Percentiles rank a stretch among this genome's conserved stretches.
phyloP scores from a whole-genome alignment of 495 filamentous ascomycete genomes.

The Aspergillus haitiensis region DNA sequence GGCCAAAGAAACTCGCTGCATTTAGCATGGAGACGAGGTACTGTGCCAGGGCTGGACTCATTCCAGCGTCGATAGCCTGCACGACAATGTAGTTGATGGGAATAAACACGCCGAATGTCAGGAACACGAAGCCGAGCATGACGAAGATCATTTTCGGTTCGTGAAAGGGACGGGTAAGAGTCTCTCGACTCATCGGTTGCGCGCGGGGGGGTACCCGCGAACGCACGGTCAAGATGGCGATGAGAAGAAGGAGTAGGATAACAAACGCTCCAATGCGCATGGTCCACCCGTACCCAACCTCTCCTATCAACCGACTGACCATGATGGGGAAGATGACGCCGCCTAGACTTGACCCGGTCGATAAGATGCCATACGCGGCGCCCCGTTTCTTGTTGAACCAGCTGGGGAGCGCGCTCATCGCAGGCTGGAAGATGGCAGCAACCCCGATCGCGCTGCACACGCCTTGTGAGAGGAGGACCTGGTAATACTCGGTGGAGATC shows the following conservation, averaged over 20 bases:
- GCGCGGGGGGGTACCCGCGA: constrained; percentile 24
- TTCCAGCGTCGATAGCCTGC: constrained; percentile 23
- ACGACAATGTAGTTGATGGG: constrained; percentile 33
- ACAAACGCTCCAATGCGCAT: constrained; percentile 43
- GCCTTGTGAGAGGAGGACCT: constrained; percentile 45
- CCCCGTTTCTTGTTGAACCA: constrained; percentile 55
- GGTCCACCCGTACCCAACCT: constrained; percentile 43
- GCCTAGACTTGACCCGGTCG: constrained; percentile 53
- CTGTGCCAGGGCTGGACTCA: constrained; percentile 24
- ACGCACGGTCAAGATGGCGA: constrained; percentile 36
- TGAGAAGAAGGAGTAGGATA: constrained; percentile 30
- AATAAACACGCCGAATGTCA: constrained; percentile 43
- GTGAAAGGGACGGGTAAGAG: constrained; percentile 47
- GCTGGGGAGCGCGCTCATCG: constrained; percentile 22
- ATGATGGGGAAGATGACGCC: constrained; percentile 51
- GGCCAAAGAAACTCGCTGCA: constrained; percentile 33
- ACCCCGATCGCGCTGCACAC: constrained; percentile 40
- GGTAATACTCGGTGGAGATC: constrained; percentile 43
- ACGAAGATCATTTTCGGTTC: constrained; percentile 32
- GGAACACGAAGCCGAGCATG: constrained; percentile 45
- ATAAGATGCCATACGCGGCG: constrained; percentile 50
- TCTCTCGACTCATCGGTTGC: constrained; percentile 9
- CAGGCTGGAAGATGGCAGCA: constrained; percentile 27
- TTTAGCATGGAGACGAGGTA: constrained; percentile 39
- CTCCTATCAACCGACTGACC: constrained; percentile 33